Evolutionary conservation across 1,284 basidiomycete species (phyloP).

Genomic region (Ceratorhiza oryzae-sativae): DNA sequence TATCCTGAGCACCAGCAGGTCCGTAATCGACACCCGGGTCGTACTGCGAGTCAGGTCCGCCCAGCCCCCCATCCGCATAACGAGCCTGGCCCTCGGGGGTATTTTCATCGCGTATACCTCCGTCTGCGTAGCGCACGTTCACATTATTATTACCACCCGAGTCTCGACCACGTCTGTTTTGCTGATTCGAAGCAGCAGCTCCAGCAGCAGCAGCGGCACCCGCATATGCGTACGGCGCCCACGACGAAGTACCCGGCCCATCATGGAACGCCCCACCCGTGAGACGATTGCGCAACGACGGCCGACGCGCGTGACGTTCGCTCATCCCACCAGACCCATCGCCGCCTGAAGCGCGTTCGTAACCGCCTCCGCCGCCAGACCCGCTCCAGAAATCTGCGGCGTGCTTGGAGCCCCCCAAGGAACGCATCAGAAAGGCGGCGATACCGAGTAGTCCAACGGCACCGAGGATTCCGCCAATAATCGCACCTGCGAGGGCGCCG

Average conservation of each 20-base stretch:
- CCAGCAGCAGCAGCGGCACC: slow-evolving; percentile 13
- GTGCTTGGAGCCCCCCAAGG: background rate
- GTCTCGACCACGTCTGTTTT: slow-evolving; percentile 2
- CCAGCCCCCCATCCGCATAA: slow-evolving; percentile 25
- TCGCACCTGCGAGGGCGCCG: background rate
- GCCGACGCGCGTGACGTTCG: background rate
- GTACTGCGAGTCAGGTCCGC: slow-evolving; percentile 26
- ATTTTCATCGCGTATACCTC: slow-evolving; percentile 23
- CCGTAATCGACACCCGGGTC: background rate
- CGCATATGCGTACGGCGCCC: slow-evolving; percentile 8
- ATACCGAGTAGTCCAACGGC: slow-evolving; percentile 22
- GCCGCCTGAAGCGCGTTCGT: slow-evolving; percentile 5
- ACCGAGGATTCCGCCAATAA: slow-evolving; percentile 15
- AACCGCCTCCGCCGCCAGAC: background rate
- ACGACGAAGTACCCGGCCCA: background rate
- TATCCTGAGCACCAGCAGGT: background rate
- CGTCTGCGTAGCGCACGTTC: slow-evolving; percentile 16
- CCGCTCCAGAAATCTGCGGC: background rate
- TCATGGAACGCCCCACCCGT: background rate
- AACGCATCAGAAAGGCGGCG: slow-evolving; percentile 12
- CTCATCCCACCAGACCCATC: slow-evolving; percentile 14
- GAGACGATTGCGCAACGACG: slow-evolving; percentile 4
- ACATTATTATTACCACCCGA: background rate
- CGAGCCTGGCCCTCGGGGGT: slow-evolving; percentile 11
- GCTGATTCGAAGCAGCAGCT: background rate